Percentiles rank a stretch among this genome's conserved stretches.
phyloP scores from a whole-genome alignment of 169 alveolate genomes.

The Cryptosporidium andersoni region DNA sequence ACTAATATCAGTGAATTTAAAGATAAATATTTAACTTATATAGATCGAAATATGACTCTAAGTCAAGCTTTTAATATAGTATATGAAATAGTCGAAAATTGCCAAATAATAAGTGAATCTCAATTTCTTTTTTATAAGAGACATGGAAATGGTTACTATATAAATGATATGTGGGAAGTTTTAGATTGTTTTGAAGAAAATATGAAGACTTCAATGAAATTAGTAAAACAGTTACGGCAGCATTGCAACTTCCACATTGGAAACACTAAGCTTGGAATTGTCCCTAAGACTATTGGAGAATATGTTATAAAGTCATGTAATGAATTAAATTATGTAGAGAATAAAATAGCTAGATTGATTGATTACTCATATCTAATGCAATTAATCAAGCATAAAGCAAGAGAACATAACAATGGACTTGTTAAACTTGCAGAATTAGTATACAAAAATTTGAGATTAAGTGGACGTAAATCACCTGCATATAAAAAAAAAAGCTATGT shows the following conservation, averaged over 20 bases:
- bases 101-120: not conserved
- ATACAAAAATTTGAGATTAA: not conserved
- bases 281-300: conserved; percentile 13
- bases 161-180: conserved; percentile 8
- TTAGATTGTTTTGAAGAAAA: conserved; percentile 11
- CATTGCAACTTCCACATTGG: conserved; percentile 27
- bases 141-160: not conserved
- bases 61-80: conserved; percentile 28
- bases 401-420: conserved; percentile 15
- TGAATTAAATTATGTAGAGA: conserved; percentile 14
- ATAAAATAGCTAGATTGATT: conserved; percentile 20
- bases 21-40: conserved; percentile 5
- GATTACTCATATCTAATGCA: conserved; percentile 31
- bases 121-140: not conserved
- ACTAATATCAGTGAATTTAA: conserved; percentile 4
- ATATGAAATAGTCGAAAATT: conserved; percentile 14
- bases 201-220: not conserved
- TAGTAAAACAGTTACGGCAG: conserved; percentile 16
- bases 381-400: conserved; percentile 30
- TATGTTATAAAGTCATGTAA: not conserved
- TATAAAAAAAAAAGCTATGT: conserved; percentile 1
- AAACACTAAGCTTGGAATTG: conserved; percentile 14
- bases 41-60: conserved; percentile 12
- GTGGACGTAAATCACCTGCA: conserved; percentile 9
- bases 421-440: conserved; percentile 26